Base-by-base conservation (phyloP, 2,329 filamentous ascomycete species). In the Sporothrix phasma region DNA sequence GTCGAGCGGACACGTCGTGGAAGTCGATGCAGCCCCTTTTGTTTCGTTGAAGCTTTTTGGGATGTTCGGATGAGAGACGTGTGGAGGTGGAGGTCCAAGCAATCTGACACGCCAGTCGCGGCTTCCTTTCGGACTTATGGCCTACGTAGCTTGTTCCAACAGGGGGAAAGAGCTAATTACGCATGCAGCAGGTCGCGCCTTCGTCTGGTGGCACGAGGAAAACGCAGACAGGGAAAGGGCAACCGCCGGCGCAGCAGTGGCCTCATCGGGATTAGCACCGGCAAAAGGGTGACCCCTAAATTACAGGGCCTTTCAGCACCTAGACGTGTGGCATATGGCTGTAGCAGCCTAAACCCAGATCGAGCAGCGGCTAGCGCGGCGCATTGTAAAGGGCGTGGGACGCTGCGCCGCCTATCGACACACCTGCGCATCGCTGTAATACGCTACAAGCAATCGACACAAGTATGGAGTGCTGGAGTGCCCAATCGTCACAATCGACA, bases 311-410 rank as follows among this genome's bases (percentile, higher is more conserved):
- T n/a, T n/a, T 22, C 51, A 39, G 41, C 41, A 43, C 41, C 43
- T 39, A 41, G 54, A 19, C n/a, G 15, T 61, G 58, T 47, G 43
- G 56, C 41, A n/a, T n/a, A n/a, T 61, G 58, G 58, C 24, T 24
- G 26, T 15, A 34, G n/a, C n/a, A 37, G 29, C 51, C 39, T 19
- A 41, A 39, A 24, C 54, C 54, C 54, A 59, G 37, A 59, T 26
- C 54, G 54, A 24, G n/a, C 51, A 37, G 31, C 51, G n/a, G 51
- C 51, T 39, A 56, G 31, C 31, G 51, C 31, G 5, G n/a, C 24
- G 51, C 51, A 56, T n/a, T n/a, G n/a, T 39, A 56, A 56, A 56
- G 51, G 51, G 51, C 51, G 51, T 56, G 51, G 51, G 51, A 56
- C 34, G 31, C 31, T 56, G 31, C 49, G 29, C 51, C 51, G 31